Percentiles rank a stretch among this genome's conserved stretches.
These are phyloP conservation scores for Mallotus repandus DNA, from an alignment of 441 rosid species.

Conservation along the genomic window DNA sequence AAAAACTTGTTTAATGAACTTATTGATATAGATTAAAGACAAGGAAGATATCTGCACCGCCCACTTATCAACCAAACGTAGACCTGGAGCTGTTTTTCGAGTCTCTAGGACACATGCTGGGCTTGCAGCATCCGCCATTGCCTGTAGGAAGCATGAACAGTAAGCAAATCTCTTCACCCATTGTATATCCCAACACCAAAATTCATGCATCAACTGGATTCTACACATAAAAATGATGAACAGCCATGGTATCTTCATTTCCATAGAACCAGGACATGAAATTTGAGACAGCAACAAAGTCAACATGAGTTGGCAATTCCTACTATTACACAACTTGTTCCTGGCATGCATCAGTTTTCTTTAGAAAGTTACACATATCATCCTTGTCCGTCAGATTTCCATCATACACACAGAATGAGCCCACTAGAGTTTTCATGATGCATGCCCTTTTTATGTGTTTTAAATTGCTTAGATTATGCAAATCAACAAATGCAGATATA, in stretches of 20 bases:
- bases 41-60: slow-evolving; percentile 58
- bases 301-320: background rate
- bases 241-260: background rate
- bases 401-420: background rate
- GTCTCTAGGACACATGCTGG: slow-evolving; percentile 93
- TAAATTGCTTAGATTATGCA: background rate
- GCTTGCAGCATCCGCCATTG: slow-evolving; percentile 89
- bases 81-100: slow-evolving; percentile 90
- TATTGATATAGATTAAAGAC: slow-evolving; percentile 7
- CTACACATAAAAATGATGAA: slow-evolving; percentile 7
- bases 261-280: background rate
- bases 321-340: background rate
- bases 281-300: background rate
- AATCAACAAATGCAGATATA: background rate
- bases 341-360: background rate
- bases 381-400: slow-evolving; percentile 2
- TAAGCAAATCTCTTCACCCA: background rate
- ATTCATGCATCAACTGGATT: background rate
- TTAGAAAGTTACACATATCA: background rate
- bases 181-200: background rate
- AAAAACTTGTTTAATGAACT: slow-evolving; percentile 16
- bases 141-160: slow-evolving; percentile 39
- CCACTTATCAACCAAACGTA: slow-evolving; percentile 94
- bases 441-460: background rate
- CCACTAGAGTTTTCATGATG: too few species aligned